Evolutionary conservation across 768 basidiomycete species (phyloP).

Genomic region (Coprinopsis strossmayeri): DNA sequence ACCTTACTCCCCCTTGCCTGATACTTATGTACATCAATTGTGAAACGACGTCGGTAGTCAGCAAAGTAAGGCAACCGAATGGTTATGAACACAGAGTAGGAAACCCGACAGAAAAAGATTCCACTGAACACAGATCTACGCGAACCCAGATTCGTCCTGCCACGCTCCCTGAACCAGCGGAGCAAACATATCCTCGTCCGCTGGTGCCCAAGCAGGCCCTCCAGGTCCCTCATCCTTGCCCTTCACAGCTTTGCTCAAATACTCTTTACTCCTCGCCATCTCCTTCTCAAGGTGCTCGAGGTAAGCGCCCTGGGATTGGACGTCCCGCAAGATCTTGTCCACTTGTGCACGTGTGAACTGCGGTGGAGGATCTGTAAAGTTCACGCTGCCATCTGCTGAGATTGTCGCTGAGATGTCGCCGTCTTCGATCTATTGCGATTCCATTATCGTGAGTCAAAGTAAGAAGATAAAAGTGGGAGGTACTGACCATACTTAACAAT

Average conservation of each 20-base stretch:
- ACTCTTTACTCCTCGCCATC: slow-evolving; percentile 63
- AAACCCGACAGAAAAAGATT: too few species aligned
- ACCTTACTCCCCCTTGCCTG: too few species aligned
- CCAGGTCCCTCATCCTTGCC: slow-evolving; percentile 7
- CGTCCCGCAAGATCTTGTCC: slow-evolving; percentile 46
- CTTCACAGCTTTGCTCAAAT: slow-evolving; percentile 50
- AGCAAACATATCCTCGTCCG: too few species aligned
- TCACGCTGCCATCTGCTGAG: slow-evolving; percentile 63
- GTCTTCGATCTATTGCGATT: slow-evolving; percentile 72
- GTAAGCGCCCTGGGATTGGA: slow-evolving; percentile 47
- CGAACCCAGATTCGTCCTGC: too few species aligned
- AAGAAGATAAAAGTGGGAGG: background rate
- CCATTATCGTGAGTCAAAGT: background rate
- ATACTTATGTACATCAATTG: too few species aligned
- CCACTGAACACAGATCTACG: too few species aligned
- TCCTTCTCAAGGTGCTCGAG: slow-evolving; percentile 48
- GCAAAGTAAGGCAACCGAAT: too few species aligned
- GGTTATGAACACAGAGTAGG: too few species aligned
- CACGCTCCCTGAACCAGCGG: too few species aligned
- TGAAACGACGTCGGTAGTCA: too few species aligned
- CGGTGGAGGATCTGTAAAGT: slow-evolving; percentile 62
- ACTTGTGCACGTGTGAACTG: slow-evolving; percentile 54
- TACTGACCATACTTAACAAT: slow-evolving; percentile 65
- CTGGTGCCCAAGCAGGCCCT: too few species aligned
- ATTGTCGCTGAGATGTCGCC: slow-evolving; percentile 66